Percentiles rank a stretch among this genome's conserved stretches.
phyloP scores from a whole-genome alignment of 2,329 filamentous ascomycete species.

The Neofusicoccum umdonicola region DNA sequence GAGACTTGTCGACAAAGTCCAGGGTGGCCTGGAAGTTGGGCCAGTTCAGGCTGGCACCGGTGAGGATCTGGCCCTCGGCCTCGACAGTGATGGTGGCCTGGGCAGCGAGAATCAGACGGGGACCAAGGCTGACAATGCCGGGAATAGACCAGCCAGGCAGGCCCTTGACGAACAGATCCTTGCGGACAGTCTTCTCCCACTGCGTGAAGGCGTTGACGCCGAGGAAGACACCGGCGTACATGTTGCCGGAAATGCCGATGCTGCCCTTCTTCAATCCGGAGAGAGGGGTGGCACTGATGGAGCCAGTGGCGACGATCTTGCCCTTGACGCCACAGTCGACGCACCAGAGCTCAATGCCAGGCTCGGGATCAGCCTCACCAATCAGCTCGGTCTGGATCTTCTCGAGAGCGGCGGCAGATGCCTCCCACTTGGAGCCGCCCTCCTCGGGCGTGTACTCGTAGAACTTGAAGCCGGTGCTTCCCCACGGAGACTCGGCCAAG shows the following conservation, averaged over 20 bases:
- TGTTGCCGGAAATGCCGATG: constrained; percentile 17
- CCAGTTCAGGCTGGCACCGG: constrained; percentile 17
- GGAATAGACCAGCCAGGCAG: constrained; percentile 19
- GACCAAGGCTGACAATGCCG: constrained; percentile 14
- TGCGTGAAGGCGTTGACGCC: constrained; percentile 20
- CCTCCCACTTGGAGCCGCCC: background rate
- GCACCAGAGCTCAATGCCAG: constrained; percentile 20
- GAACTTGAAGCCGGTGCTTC: constrained; percentile 14
- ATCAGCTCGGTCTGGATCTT: constrained; percentile 13
- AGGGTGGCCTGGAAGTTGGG: constrained; percentile 15
- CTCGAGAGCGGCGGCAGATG: background rate
- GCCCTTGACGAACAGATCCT: constrained; percentile 18
- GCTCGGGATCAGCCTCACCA: constrained; percentile 18
- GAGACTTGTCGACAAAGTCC: constrained; percentile 13
- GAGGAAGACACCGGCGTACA: constrained; percentile 19
- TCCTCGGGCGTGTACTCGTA: constrained; percentile 14
- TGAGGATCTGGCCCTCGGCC: constrained; percentile 19
- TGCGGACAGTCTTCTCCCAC: constrained; percentile 18
- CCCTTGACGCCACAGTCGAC: constrained; percentile 21
- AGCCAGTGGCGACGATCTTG: constrained; percentile 15
- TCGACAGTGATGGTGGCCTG: constrained; percentile 16
- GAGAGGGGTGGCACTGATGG: constrained; percentile 16
- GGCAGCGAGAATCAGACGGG: constrained; percentile 9
- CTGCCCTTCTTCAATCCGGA: constrained; percentile 17
- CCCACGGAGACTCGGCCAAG: constrained; percentile 17